A percentile compares a stretch with the other conserved stretches of the same genome.
Conservation (phyloP, 108 stramenopile genomes). For the Fragilaria crotonensis region DNA sequence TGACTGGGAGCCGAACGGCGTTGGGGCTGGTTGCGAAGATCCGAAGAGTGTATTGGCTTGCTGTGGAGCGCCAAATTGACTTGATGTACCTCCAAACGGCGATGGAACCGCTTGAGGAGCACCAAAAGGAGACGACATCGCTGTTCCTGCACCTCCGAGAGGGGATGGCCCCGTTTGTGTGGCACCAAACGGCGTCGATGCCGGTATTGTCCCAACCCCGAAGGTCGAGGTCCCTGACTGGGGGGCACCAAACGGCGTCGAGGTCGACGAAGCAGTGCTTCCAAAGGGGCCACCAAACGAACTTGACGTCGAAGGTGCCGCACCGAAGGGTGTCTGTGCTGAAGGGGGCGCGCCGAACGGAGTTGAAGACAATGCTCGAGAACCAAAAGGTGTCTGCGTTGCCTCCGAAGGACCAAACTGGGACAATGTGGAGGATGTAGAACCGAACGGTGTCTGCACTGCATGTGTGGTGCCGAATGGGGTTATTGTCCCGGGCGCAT, state of each 20-base stretch:
- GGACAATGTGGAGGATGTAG: too few species aligned
- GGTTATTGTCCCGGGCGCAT: too few species aligned
- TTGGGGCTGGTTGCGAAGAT: constrained; percentile 1
- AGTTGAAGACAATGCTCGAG: neutral
- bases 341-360: neutral
- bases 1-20: constrained; percentile 13
- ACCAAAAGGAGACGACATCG: constrained; percentile 22
- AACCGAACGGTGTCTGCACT: constrained; percentile 3
- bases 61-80: neutral
- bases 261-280: neutral
- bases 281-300: constrained; percentile 7
- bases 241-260: constrained; percentile 10
- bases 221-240: constrained; percentile 5
- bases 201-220: neutral
- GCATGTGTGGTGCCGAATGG: neutral
- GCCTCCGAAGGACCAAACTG: neutral
- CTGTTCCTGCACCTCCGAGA: constrained; percentile 6
- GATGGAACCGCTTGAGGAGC: neutral
- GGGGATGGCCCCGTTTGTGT: constrained; percentile 5
- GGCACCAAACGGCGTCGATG: constrained; percentile 31
- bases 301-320: constrained; percentile 8
- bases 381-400: constrained; percentile 4
- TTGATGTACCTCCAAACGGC: constrained; percentile 18
- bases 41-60: constrained; percentile 20
- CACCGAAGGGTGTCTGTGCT: too few species aligned